phyloP scores from a whole-genome alignment of 1,284 basidiomycete species.

The Trichosporon ovoides region DNA sequence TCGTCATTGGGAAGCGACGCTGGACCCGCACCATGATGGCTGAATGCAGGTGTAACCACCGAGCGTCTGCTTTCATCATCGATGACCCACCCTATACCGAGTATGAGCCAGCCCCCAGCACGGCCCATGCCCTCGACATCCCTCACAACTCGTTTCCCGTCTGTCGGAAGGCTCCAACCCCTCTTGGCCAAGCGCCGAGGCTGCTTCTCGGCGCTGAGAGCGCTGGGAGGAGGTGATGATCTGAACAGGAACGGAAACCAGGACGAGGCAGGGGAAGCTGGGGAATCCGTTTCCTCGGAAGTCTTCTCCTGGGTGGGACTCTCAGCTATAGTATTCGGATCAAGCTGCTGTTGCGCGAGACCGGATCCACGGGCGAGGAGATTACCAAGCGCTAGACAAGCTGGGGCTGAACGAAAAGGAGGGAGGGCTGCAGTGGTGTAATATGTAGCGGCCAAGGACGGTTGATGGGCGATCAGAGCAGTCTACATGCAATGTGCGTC shows the following conservation, averaged over 20 bases:
- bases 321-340: constrained; percentile 8
- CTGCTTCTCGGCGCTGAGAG: neutral
- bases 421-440: constrained; percentile 40
- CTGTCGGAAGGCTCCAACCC: constrained; percentile 39
- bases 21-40: too few relatives aligned
- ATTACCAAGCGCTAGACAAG: constrained; percentile 42
- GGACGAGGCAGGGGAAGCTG: constrained; percentile 9
- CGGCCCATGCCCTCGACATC: constrained; percentile 43
- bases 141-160: constrained; percentile 39
- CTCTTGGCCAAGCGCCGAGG: constrained; percentile 4
- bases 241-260: constrained; percentile 24
- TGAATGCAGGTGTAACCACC: neutral
- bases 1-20: constrained; percentile 4
- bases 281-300: neutral
- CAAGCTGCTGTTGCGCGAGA: constrained; percentile 13
- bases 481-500: constrained; percentile 29
- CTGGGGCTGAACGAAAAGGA: constrained; percentile 33
- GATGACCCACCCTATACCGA: constrained; percentile 40
- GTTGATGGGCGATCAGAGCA: constrained; percentile 41
- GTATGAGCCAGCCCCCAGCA: constrained; percentile 40
- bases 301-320: constrained; percentile 8
- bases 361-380: constrained; percentile 36
- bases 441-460: constrained; percentile 33
- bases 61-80: constrained; percentile 18
- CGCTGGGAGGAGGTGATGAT: neutral